phyloP scores from a whole-genome alignment of 331 rosid species.

The Quercus phellos region DNA sequence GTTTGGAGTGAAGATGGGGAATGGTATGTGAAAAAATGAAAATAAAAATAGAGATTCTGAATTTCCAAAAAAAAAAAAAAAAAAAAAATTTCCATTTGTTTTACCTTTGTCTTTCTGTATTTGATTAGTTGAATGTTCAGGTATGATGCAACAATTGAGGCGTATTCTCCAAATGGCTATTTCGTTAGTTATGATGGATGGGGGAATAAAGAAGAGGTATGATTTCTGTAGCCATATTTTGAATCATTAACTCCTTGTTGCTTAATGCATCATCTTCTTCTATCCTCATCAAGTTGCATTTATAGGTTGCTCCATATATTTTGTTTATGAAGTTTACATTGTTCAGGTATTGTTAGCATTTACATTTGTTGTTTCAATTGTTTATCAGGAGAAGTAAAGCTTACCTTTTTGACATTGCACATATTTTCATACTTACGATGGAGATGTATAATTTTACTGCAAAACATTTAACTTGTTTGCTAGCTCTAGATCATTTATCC shows the following conservation, averaged over 20 bases:
- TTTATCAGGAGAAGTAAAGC: not conserved
- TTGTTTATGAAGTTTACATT: too few relatives aligned
- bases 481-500: not conserved
- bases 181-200: conserved; percentile 65
- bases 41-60: not conserved
- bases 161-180: conserved; percentile 77
- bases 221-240: conserved; percentile 6
- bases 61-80: not conserved
- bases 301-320: conserved; percentile 1
- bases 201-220: conserved; percentile 99
- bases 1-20: conserved; percentile 99
- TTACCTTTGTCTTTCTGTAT: conserved; percentile 17
- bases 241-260: not conserved
- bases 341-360: not conserved
- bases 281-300: not conserved
- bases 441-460: not conserved
- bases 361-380: not conserved
- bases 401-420: not conserved
- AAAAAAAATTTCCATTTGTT: not conserved
- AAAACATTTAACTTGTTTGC: not conserved
- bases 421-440: not conserved
- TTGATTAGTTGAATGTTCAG: conserved; percentile 55
- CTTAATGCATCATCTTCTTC: not conserved
- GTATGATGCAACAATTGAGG: conserved; percentile 81
- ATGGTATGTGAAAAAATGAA: conserved; percentile 50